Evolutionary conservation across 805 yeast genomes (phyloP), one percentile per base, ranked within the genome.

Genomic region (Candida loeiensis): DNA sequence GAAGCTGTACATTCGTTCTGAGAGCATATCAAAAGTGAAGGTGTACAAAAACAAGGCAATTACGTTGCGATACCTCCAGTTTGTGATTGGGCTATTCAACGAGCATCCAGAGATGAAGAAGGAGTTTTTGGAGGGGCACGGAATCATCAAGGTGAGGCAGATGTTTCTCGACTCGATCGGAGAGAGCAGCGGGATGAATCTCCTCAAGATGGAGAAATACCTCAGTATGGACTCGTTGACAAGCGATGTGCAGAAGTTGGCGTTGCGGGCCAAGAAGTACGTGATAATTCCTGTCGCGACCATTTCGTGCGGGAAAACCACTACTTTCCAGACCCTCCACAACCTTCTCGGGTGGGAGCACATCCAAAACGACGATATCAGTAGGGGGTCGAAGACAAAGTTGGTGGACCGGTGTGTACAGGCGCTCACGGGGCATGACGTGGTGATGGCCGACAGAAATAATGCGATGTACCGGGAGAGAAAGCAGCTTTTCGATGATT

Each of bases 291-390:
- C 98, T 0, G 78, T 90, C 3, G 89, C 97, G 0, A 88, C 95
- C 0, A 76, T 91, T 38, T 98, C 98, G 0, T 87, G 96, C 60
- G 99, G 99, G 6, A 93, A 93, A 56, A 89, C 97, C 0, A 88
- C 97, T 0, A 76, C 85, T 0, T 77, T 85, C 4, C 56, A 77
- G 25, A 80, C 90, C 0, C 64, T 93, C 29, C 45, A 53, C 0
- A 53, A 69, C 7, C 58, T 90, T 7, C 80, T 68, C 40, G 41
- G 44, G 2, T 83, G 95, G 82, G 82, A 76, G 0, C 85, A 82
- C 50, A 69, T 85, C 8, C 96, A 88, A 57, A 93, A 88, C 61
- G 98, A 91, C 61, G 77, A 85, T 48, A 67, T 85, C 15, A 17
- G 63, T 4, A 69, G 69, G 15, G 65, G 68, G 5, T 69, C 73